Evolutionary conservation across 345 rosid species (phyloP), one percentile per base, ranked within the genome.

Genomic region (Hibiscus mutabilis): DNA sequence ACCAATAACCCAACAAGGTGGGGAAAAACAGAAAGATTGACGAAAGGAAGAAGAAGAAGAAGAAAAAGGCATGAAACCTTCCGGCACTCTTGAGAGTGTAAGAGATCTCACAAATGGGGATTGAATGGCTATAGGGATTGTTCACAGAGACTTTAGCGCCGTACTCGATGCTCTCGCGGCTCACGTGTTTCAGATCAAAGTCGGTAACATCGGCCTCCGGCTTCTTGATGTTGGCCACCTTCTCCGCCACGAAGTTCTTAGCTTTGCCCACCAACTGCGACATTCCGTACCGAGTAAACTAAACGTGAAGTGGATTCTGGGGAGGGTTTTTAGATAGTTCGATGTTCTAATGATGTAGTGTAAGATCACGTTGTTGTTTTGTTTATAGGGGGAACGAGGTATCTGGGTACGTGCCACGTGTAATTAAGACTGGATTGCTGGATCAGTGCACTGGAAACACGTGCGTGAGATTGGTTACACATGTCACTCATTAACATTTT

Each of bases 41-140:
- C n/a, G n/a, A n/a, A n/a, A n/a, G n/a, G n/a, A n/a, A n/a, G n/a
- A n/a, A n/a, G n/a, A n/a, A n/a, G n/a, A n/a, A n/a, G n/a, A 15
- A 59, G 11, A 29, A 64, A 19, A n/a, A n/a, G n/a, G n/a, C n/a
- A n/a, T n/a, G n/a, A 42, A 57, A 84, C 97, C 91, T 90, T 81
- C 83, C 83, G 57, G 59, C 85, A 74, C 97, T 86, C 69, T 90
- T 92, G 88, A 95, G 82, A 29, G 78, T 49, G 81, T 78, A 95
- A 52, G 86, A 77, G 85, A 92, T 87, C 84, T 90, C 89, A 70
- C 97, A 89, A 66, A 95, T 86, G 66, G 99, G 99, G 55, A 95
- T 35, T 5, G 97, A n/a, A 62, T 76, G 81, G 29, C 79, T 25
- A 22, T 95, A 92, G 21, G 99, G 99, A 62, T 92, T 95, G 62